These are phyloP conservation scores for Dicorynia guianensis DNA, from an alignment of 306 rosid genomes.

Conservation along the genomic window DNA sequence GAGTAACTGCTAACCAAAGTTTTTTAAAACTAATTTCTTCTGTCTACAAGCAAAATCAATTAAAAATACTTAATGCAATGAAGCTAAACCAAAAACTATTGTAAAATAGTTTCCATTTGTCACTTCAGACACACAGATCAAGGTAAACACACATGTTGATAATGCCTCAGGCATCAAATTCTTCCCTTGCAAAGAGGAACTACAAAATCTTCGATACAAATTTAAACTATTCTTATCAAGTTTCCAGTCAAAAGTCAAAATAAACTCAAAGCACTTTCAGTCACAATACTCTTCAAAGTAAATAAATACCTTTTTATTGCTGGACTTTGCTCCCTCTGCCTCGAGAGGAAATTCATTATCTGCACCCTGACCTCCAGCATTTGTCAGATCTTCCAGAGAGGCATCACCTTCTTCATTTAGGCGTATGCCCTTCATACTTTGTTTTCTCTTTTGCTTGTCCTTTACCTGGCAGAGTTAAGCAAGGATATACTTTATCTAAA, in stretches of 20 bases:
- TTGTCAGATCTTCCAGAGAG: constrained; percentile 78
- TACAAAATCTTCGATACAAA: constrained; percentile 4
- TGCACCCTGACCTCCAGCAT: constrained; percentile 55
- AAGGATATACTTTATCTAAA: constrained; percentile 30
- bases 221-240: too few relatives aligned
- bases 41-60: constrained; percentile 8
- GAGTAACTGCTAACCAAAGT: neutral
- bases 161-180: neutral
- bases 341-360: constrained; percentile 63
- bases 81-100: neutral
- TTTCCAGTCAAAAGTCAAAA: too few relatives aligned
- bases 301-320: constrained; percentile 74
- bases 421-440: constrained; percentile 69
- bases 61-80: constrained; percentile 10
- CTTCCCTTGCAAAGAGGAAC: neutral
- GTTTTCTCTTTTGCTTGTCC: constrained; percentile 89
- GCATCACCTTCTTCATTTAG: constrained; percentile 95
- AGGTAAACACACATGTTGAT: too few relatives aligned
- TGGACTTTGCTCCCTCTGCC: constrained; percentile 68
- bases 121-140: neutral
- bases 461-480: constrained; percentile 60
- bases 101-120: neutral
- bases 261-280: neutral
- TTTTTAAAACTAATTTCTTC: neutral
- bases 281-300: constrained; percentile 11